phyloP scores from a whole-genome alignment of 306 rosid species.

The Malus sieversii region DNA sequence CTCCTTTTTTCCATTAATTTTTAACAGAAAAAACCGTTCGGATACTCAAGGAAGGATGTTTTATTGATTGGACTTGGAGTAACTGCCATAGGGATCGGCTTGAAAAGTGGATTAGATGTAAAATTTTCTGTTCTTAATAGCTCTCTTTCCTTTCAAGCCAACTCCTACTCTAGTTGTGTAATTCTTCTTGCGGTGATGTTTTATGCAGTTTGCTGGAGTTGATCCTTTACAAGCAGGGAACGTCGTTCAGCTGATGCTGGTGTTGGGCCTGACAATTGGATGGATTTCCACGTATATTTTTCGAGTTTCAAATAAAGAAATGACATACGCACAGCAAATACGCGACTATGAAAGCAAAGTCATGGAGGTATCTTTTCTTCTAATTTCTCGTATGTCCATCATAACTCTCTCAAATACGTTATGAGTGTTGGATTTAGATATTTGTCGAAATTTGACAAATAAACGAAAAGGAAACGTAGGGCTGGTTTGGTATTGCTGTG shows the following conservation, averaged over 20 bases:
- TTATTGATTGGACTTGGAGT: slow-evolving; percentile 79
- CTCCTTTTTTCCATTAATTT: not conserved
- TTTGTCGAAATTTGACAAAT: too few relatives aligned
- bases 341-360: slow-evolving; percentile 90
- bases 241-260: slow-evolving; percentile 88
- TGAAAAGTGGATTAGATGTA: slow-evolving; percentile 65
- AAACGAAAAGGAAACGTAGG: too few relatives aligned
- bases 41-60: slow-evolving; percentile 93
- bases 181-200: slow-evolving; percentile 11
- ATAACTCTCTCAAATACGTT: not conserved
- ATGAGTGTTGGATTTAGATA: too few relatives aligned
- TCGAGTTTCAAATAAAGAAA: slow-evolving; percentile 94
- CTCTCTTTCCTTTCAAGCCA: not conserved
- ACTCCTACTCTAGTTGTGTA: not conserved
- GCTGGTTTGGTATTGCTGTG: too few relatives aligned
- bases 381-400: not conserved
- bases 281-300: slow-evolving; percentile 93
- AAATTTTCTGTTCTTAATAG: not conserved
- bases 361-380: slow-evolving; percentile 58
- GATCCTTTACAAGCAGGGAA: slow-evolving; percentile 95
- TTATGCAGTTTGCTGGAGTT: slow-evolving; percentile 64
- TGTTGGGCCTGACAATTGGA: slow-evolving; percentile 85
- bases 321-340: slow-evolving; percentile 93
- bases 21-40: slow-evolving; percentile 62
- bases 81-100: slow-evolving; percentile 64